Conservation (phyloP, 768 basidiomycete genomes). For the Suillus cothurnatus region DNA sequence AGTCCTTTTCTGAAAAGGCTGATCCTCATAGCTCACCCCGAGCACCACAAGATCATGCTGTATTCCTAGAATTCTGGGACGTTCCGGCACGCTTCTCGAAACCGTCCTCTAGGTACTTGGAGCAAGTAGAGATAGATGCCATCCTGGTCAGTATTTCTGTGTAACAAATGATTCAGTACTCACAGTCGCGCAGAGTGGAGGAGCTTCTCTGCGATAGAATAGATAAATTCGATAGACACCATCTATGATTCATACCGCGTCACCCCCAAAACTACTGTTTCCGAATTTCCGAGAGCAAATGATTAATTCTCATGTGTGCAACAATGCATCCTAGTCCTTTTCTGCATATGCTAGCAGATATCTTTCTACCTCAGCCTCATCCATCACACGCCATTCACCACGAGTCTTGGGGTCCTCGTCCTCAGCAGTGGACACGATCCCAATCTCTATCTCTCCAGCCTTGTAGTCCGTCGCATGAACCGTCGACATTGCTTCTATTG, state of each 20-base stretch:
- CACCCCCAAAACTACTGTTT: background rate
- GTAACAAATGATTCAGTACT: conserved; percentile 1
- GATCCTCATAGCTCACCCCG: conserved; percentile 16
- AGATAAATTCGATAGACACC: conserved; percentile 19
- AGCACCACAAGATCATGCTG: conserved; percentile 12
- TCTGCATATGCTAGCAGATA: conserved; percentile 86
- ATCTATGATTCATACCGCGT: background rate
- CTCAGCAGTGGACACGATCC: conserved; percentile 77
- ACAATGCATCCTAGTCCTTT: conserved; percentile 57
- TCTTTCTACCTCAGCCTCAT: conserved; percentile 74
- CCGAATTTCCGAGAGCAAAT: background rate
- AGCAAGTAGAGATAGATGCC: conserved; percentile 64
- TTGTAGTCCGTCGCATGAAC: conserved; percentile 98
- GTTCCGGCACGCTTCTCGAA: conserved; percentile 63
- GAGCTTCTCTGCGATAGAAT: conserved; percentile 50
- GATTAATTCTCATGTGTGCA: conserved; percentile 3
- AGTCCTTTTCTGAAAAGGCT: conserved; percentile 45
- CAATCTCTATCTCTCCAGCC: conserved; percentile 93
- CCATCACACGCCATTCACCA: conserved; percentile 81
- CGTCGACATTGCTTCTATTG: conserved; percentile 91
- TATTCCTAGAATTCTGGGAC: conserved; percentile 63
- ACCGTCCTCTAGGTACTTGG: conserved; percentile 48
- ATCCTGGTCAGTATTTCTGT: conserved; percentile 50
- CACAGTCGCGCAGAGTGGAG: conserved; percentile 54
- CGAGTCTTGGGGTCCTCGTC: conserved; percentile 73